Evolutionary conservation across 768 basidiomycete genomes (phyloP).

Genomic region (Hypholoma fasciculare): DNA sequence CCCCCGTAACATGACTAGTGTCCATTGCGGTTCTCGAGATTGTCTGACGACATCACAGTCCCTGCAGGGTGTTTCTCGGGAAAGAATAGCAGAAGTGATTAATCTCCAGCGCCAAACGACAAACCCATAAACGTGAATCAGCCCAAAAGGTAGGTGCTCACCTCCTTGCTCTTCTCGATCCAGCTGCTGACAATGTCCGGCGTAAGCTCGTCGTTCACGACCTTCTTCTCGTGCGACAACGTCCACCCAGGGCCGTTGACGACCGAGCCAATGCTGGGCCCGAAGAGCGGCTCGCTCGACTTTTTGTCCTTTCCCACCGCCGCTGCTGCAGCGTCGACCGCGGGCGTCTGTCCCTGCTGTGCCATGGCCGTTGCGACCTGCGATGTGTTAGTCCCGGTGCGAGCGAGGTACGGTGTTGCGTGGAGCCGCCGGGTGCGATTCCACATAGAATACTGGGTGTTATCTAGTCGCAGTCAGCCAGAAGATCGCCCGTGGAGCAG

Average conservation of each 20-base stretch:
- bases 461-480: constrained; percentile 27
- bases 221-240: constrained; percentile 58
- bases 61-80: not conserved
- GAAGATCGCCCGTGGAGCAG: not conserved
- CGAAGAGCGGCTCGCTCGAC: constrained; percentile 83
- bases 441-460: constrained; percentile 56
- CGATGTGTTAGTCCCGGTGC: constrained; percentile 48
- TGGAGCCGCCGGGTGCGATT: constrained; percentile 56
- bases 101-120: not conserved
- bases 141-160: constrained; percentile 29
- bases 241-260: constrained; percentile 74
- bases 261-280: constrained; percentile 85
- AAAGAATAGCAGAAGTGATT: not conserved
- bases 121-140: not conserved
- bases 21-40: too few species aligned
- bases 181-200: constrained; percentile 80
- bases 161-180: constrained; percentile 89
- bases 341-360: constrained; percentile 24
- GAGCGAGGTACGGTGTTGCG: constrained; percentile 51
- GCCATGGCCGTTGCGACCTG: constrained; percentile 52
- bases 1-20: too few species aligned
- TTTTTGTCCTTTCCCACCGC: too few species aligned
- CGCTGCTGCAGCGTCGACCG: not conserved
- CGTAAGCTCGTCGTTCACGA: constrained; percentile 69
- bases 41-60: too few species aligned